Evolutionary conservation across 306 rosid genomes (phyloP).

Genomic region (Cucumis sativus): Cucumber_9930_V3 NC_026659.2:628001-628500

Average conservation of each 20-base stretch:
- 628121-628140: too few species aligned
- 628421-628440: background rate
- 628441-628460: background rate
- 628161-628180: background rate
- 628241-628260: background rate
- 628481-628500: background rate
- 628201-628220: slow-evolving; percentile 12
- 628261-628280: slow-evolving; percentile 4
- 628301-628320: slow-evolving; percentile 11
- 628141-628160: background rate
- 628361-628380: background rate
- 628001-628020: too few species aligned
- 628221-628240: background rate
- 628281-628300: slow-evolving; percentile 3
- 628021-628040: too few species aligned
- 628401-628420: background rate
- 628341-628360: slow-evolving; percentile 6
- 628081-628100: too few species aligned
- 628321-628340: background rate
- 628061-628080: too few species aligned
- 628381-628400: background rate
- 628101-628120: too few species aligned
- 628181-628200: too few species aligned
- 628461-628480: background rate
- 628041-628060: too few species aligned